Evolutionary conservation across 345 rosid species (phyloP), one percentile per base, ranked within the genome.

Genomic region (Hypericum androsaemum): DNA sequence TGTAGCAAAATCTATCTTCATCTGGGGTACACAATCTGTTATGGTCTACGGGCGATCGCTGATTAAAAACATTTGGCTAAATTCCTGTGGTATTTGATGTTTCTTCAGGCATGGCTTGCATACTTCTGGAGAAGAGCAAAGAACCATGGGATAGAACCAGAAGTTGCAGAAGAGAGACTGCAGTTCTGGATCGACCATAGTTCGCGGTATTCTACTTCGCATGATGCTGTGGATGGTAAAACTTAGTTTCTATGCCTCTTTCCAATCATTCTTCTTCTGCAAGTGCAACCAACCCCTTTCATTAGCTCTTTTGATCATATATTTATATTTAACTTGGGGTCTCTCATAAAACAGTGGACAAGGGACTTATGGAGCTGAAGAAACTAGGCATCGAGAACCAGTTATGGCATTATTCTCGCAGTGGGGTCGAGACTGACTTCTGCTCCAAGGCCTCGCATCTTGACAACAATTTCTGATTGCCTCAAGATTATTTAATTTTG

Each of bases 121-220:
- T 85, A 84, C 57, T 84, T 82, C 43, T 92, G 98, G 98, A 77
- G 84, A 71, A 70, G 95, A 79, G 92, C 95, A 10, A 72, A 63
- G 57, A 68, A 66, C 39, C 89, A 81, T 68, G 84, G 70, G 15
- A 50, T 87, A 0, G 95, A 92, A 72, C 16, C 74, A 16, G 98
- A 87, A 45, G 70, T 84, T 0, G 88, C 86, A 37, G 94, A 87
- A 32, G 96, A 92, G 47, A 86, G 88, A 14, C 58, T 88, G 22
- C 73, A 74, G 60, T 78, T 71, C 60, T 83, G 92, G 94, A 70
- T 81, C 52, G 67, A 64, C 62, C 88, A 77, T 53, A 67, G 75
- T 47, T 58, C 57, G 35, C 73, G 69, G 37, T 65, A 66, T 32
- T 64, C 79, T 41, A 65, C 70, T 0, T 87, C 94, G 6, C 88